A percentile compares a stretch with the other conserved stretches of the same genome.
phyloP scores from a whole-genome alignment of 2,329 filamentous ascomycete species.

The Colletotrichum plurivorum region DNA sequence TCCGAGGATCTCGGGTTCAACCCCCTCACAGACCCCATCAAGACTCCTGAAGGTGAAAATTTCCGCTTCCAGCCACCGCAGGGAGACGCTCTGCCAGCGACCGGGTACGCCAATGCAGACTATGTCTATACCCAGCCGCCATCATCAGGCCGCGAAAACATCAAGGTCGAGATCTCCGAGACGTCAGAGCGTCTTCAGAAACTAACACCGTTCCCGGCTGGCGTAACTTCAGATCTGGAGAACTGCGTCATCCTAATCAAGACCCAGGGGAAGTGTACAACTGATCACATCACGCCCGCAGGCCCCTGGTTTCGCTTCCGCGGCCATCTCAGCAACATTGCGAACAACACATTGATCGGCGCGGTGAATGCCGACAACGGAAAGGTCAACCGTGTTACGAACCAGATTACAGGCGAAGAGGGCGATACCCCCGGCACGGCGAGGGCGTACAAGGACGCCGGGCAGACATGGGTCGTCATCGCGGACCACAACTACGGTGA shows the following conservation, averaged over 20 bases:
- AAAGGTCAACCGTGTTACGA: conserved; percentile 76
- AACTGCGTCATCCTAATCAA: conserved; percentile 83
- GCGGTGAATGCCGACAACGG: conserved; percentile 50
- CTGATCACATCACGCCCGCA: conserved; percentile 85
- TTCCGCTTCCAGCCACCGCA: conserved; percentile 78
- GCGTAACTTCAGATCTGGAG: conserved; percentile 76
- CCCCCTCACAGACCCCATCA: conserved; percentile 77
- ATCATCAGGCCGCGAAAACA: conserved; percentile 46
- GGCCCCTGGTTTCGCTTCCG: conserved; percentile 85
- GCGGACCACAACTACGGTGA: conserved; percentile 78
- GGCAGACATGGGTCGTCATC: conserved; percentile 45
- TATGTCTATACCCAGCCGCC: conserved; percentile 74
- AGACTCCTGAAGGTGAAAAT: conserved; percentile 77
- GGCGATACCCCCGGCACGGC: conserved; percentile 80
- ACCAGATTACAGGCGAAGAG: conserved; percentile 62
- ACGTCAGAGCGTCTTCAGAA: conserved; percentile 81
- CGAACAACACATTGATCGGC: conserved; percentile 79
- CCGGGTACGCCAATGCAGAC: not conserved
- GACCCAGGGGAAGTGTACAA: conserved; percentile 82
- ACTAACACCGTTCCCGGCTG: conserved; percentile 76
- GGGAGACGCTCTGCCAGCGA: conserved; percentile 75
- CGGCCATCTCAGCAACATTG: conserved; percentile 85
- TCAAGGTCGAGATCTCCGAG: conserved; percentile 77
- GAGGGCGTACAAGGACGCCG: conserved; percentile 76
- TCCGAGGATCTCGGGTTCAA: conserved; percentile 82